These are phyloP conservation scores for Pseudogymnoascus sp. DNA, from an alignment of 2,329 filamentous ascomycete species.

Conservation along the genomic window DNA sequence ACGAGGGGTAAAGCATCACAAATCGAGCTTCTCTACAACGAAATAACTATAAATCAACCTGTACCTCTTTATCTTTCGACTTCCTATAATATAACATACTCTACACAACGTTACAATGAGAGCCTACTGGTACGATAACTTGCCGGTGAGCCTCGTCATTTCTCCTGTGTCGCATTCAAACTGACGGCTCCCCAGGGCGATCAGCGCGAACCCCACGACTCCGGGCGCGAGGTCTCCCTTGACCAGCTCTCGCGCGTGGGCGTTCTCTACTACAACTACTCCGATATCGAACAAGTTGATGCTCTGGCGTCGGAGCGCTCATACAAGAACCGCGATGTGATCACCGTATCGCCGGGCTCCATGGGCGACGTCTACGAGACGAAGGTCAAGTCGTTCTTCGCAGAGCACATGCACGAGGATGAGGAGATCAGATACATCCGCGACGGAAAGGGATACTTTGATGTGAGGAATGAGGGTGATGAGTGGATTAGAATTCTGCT, in stretches of 20 bases:
- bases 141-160: constrained; percentile 39
- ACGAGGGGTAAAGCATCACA: neutral
- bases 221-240: constrained; percentile 58
- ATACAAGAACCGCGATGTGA: constrained; percentile 93
- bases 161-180: constrained; percentile 4
- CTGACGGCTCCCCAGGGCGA: constrained; percentile 58
- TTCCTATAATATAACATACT: neutral
- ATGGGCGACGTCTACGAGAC: constrained; percentile 86
- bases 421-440: constrained; percentile 96
- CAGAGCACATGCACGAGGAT: constrained; percentile 94
- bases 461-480: constrained; percentile 75
- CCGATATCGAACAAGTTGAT: constrained; percentile 61
- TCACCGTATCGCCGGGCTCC: constrained; percentile 75
- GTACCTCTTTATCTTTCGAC: neutral
- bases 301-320: constrained; percentile 63
- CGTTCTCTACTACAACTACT: constrained; percentile 68
- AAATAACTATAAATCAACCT: constrained; percentile 5
- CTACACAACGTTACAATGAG: constrained; percentile 43
- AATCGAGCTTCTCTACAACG: neutral
- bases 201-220: constrained; percentile 86
- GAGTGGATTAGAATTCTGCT: constrained; percentile 83
- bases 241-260: constrained; percentile 66
- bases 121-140: constrained; percentile 65
- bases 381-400: constrained; percentile 89
- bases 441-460: constrained; percentile 84